phyloP scores from a whole-genome alignment of 495 filamentous ascomycete species.

The Xylaria venustula region DNA sequence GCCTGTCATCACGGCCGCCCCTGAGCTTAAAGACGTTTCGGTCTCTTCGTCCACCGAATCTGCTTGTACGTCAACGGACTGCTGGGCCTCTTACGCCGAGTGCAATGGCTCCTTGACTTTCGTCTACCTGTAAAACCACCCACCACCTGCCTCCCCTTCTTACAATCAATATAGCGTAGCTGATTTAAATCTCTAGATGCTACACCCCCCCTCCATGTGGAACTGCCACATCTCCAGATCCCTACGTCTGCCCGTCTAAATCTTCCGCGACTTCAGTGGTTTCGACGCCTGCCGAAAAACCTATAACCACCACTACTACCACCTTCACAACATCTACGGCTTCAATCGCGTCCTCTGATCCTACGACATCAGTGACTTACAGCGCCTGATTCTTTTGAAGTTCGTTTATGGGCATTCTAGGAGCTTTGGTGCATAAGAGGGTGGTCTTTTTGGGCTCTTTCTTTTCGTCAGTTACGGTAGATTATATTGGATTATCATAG shows the following conservation, averaged over 20 bases:
- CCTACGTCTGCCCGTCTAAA: conserved; percentile 6
- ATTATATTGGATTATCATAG: background rate
- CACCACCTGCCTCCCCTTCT: background rate
- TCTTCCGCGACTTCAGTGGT: too few species aligned
- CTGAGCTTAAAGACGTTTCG: background rate
- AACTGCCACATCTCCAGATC: conserved; percentile 1
- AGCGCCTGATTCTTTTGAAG: background rate
- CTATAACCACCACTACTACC: background rate
- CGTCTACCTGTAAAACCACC: conserved; percentile 10
- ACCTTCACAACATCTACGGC: background rate
- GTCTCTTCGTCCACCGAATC: background rate
- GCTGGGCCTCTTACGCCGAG: conserved; percentile 4
- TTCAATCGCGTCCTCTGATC: background rate
- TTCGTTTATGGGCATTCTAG: background rate
- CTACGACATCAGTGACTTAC: background rate
- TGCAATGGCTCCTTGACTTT: conserved; percentile 14
- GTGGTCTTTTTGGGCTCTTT: background rate
- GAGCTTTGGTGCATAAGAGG: background rate
- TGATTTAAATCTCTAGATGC: conserved; percentile 4
- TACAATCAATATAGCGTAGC: background rate
- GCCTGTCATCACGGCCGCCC: conserved; percentile 5
- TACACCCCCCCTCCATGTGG: conserved; percentile 15
- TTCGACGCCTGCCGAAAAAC: too few species aligned
- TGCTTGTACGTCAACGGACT: conserved; percentile 6
- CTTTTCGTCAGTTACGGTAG: background rate